Evolutionary conservation across 164 flowering plant species (phyloP).

Genomic region (Brasenia schreberi): DNA sequence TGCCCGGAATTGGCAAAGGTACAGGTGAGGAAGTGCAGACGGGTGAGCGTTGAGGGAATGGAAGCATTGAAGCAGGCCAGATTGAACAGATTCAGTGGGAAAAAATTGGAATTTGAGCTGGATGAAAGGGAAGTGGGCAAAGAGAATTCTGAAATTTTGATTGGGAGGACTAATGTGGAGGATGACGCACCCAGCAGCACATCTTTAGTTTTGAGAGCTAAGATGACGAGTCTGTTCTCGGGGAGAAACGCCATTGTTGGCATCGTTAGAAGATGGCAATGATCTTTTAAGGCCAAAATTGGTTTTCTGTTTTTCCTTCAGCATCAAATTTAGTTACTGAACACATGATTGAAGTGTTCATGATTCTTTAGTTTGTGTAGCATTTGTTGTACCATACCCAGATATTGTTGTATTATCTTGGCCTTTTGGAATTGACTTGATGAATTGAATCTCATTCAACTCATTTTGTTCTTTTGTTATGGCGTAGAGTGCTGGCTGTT

Average conservation of each 20-base stretch:
- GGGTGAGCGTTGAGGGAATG: conserved; percentile 43
- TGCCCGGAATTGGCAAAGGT: conserved; percentile 78
- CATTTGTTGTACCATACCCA: too few relatives aligned
- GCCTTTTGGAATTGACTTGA: too few relatives aligned
- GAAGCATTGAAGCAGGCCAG: conserved; percentile 31
- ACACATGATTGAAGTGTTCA: too few relatives aligned
- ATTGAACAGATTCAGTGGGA: conserved; percentile 14
- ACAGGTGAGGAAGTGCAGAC: conserved; percentile 76
- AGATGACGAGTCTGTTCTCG: background rate
- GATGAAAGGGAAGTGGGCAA: conserved; percentile 23
- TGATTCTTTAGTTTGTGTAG: too few relatives aligned
- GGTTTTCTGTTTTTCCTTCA: too few relatives aligned
- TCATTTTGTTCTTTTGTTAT: too few relatives aligned
- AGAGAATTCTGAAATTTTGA: background rate
- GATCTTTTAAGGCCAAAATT: too few relatives aligned
- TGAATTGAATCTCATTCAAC: too few relatives aligned
- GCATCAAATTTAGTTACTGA: too few relatives aligned
- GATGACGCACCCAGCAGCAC: background rate
- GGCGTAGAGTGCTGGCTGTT: too few relatives aligned
- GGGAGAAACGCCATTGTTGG: background rate
- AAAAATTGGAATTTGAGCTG: conserved; percentile 38
- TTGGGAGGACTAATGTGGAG: background rate
- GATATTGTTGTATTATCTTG: too few relatives aligned
- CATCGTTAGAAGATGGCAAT: background rate
- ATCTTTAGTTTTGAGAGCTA: background rate